phyloP scores from a whole-genome alignment of 2,329 filamentous ascomycete species.

The Thelonectria olida region DNA sequence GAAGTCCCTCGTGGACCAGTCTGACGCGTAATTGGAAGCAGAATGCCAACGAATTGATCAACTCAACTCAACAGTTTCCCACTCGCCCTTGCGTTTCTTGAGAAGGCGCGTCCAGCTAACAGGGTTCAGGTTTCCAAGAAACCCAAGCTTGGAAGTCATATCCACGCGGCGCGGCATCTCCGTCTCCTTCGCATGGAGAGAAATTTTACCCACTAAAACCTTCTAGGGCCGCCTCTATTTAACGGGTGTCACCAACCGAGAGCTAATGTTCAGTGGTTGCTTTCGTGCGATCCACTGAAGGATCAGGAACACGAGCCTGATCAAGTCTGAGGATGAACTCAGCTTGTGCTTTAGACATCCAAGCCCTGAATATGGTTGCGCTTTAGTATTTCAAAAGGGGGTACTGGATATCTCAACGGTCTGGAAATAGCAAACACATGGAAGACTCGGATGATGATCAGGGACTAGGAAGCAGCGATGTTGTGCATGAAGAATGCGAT shows the following conservation, averaged over 20 bases:
- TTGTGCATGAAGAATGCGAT: too few species aligned
- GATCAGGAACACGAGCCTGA: conserved; percentile 5
- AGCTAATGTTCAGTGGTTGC: conserved; percentile 12
- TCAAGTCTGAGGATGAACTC: not conserved
- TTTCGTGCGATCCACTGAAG: not conserved
- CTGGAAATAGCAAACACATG: too few species aligned
- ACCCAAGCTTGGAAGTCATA: conserved; percentile 8
- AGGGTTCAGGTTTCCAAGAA: conserved; percentile 5
- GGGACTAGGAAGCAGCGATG: too few species aligned
- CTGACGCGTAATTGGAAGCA: conserved; percentile 12
- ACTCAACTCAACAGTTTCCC: not conserved
- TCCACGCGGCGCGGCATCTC: conserved; percentile 22
- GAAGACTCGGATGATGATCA: too few species aligned
- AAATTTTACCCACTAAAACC: conserved; percentile 17
- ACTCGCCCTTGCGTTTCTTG: conserved; percentile 4
- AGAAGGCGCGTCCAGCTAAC: conserved; percentile 3
- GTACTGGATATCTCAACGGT: too few species aligned
- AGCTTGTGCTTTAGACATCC: not conserved
- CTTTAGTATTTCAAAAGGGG: too few species aligned
- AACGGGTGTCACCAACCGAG: not conserved
- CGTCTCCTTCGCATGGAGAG: too few species aligned
- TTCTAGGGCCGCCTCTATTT: conserved; percentile 16
- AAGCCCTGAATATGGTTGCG: too few species aligned
- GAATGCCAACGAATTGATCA: not conserved
- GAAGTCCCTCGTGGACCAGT: not conserved